phyloP scores from a whole-genome alignment of 1,284 basidiomycete species.

The Pterulicium gracile region DNA sequence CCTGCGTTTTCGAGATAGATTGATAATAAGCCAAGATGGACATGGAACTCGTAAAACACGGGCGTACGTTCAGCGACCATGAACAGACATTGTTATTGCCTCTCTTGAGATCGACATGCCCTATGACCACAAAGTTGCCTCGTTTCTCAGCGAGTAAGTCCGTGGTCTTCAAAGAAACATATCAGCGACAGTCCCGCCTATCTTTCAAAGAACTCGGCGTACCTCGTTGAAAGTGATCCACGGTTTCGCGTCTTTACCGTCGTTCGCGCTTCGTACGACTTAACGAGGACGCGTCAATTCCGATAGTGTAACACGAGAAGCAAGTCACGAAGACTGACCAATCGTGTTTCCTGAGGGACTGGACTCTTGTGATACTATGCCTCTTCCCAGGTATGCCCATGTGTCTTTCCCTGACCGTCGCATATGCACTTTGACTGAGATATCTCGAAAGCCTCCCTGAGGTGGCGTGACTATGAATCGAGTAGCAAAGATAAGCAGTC shows the following conservation, averaged over 20 bases:
- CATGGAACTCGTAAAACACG: neutral
- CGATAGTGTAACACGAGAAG: conserved; percentile 4
- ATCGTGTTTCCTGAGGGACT: conserved; percentile 63
- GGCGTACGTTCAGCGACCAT: conserved; percentile 70
- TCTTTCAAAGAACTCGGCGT: conserved; percentile 12
- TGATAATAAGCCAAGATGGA: conserved; percentile 1
- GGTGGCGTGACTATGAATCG: conserved; percentile 19
- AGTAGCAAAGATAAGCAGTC: conserved; percentile 4
- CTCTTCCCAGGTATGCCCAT: conserved; percentile 73
- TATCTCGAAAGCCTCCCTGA: conserved; percentile 56
- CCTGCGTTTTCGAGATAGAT: conserved; percentile 29
- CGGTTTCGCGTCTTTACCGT: conserved; percentile 58
- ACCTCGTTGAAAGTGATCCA: conserved; percentile 62
- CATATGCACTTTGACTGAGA: conserved; percentile 76
- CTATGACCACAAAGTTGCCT: conserved; percentile 74
- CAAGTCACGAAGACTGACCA: conserved; percentile 33
- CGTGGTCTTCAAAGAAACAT: conserved; percentile 31
- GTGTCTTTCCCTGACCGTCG: conserved; percentile 64
- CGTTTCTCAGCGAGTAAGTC: conserved; percentile 74
- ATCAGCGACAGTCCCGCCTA: conserved; percentile 7
- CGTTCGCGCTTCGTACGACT: conserved; percentile 60
- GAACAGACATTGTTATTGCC: too few relatives aligned
- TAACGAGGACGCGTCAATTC: conserved; percentile 11
- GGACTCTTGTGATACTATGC: conserved; percentile 60
- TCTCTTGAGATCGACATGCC: conserved; percentile 55